Percentiles rank a stretch among this genome's conserved stretches.
phyloP scores from a whole-genome alignment of 225 moss, liverwort and hornwort genomes.

The Physcomitrium patens region DNA sequence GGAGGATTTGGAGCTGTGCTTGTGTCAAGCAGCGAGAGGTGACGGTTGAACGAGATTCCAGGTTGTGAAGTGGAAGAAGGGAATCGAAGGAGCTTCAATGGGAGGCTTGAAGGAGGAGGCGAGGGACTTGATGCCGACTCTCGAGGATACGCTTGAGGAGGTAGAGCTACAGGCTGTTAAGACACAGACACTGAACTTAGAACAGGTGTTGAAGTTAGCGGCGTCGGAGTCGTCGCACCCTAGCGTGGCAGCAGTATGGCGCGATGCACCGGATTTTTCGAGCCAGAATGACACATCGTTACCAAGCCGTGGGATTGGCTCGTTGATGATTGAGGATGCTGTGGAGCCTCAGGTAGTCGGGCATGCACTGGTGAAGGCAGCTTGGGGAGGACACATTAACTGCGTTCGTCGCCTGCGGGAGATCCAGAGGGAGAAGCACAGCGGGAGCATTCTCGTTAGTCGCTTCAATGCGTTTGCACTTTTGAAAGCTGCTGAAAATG shows the following conservation, averaged over 20 bases:
- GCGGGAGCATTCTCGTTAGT: conserved; percentile 40
- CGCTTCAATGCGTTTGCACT: conserved; percentile 50
- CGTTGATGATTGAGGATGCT: conserved; percentile 41
- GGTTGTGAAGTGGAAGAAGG: too few relatives aligned
- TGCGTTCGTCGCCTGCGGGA: conserved; percentile 44
- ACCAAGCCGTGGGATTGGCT: conserved; percentile 31
- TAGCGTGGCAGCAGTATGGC: conserved; percentile 44
- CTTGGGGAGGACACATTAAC: conserved; percentile 32
- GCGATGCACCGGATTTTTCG: conserved; percentile 23
- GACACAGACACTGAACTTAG: too few relatives aligned
- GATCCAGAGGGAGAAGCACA: conserved; percentile 31
- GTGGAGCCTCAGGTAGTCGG: conserved; percentile 52
- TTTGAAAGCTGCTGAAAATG: conserved; percentile 50
- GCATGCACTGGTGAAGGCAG: conserved; percentile 46
- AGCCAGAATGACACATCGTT: conserved; percentile 5
- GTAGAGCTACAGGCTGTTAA: too few relatives aligned
- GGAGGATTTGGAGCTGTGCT: too few relatives aligned
- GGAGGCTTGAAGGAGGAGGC: too few relatives aligned
- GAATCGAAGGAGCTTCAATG: too few relatives aligned
- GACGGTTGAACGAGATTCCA: too few relatives aligned
- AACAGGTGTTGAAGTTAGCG: neutral
- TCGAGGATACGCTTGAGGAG: too few relatives aligned
- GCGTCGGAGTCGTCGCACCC: conserved; percentile 42
- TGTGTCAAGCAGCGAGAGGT: too few relatives aligned
- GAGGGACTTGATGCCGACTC: too few relatives aligned